Percentiles rank a stretch among this genome's conserved stretches.
Conservation (phyloP, 805 yeast species). For the Jamesozyma gamospora region DNA sequence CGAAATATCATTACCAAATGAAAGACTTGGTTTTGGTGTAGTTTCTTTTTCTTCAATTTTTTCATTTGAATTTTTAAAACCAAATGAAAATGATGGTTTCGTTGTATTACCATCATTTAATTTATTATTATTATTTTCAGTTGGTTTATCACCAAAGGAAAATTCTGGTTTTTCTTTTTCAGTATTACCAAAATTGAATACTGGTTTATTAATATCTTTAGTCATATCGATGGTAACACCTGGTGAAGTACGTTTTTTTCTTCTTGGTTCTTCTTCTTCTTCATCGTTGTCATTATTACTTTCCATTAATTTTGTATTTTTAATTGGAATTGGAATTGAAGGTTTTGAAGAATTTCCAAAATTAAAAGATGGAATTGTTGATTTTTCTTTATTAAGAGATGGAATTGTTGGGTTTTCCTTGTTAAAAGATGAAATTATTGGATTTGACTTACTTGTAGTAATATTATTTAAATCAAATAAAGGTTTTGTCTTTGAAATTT, state of each 20-base stretch:
- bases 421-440: slow-evolving; percentile 3
- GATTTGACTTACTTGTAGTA: not conserved
- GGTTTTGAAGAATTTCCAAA: slow-evolving; percentile 2
- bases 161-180: slow-evolving; percentile 6
- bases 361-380: slow-evolving; percentile 4
- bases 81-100: slow-evolving; percentile 9
- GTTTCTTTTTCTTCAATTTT: not conserved
- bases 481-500: slow-evolving; percentile 1
- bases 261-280: slow-evolving; percentile 7
- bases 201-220: slow-evolving; percentile 5
- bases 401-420: slow-evolving; percentile 1
- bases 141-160: slow-evolving; percentile 7
- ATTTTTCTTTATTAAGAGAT: too few species aligned
- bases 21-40: not conserved
- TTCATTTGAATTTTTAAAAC: slow-evolving; percentile 1
- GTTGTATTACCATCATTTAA: not conserved
- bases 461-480: slow-evolving; percentile 4
- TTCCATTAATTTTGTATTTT: not conserved
- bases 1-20: slow-evolving; percentile 1
- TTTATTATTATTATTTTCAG: too few species aligned
- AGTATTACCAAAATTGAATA: slow-evolving; percentile 2
- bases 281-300: slow-evolving; percentile 1
- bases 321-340: not conserved
- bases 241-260: slow-evolving; percentile 4
- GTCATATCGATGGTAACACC: slow-evolving; percentile 6